Base-by-base conservation (phyloP, 768 basidiomycete species). In the Glaciozyma antarctica region DNA sequence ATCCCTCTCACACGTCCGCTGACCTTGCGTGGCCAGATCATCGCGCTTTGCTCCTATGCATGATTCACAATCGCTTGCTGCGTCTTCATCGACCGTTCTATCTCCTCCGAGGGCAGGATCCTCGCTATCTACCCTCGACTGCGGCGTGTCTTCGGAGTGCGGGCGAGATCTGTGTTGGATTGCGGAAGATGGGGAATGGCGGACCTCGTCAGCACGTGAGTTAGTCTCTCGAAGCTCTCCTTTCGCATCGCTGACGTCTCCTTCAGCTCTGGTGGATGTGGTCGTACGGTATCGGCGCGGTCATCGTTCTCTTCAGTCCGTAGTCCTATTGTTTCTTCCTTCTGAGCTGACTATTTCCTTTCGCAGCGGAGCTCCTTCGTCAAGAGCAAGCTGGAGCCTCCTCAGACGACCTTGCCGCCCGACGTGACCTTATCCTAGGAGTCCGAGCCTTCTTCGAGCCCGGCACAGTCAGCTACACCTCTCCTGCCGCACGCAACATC, bases 31-130 rank as follows among this genome's bases (percentile, higher is more conserved):
- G 7, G 22, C 22, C 48, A 49, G 48, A 55, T 38, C 54, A 55
- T 28, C 16, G 54, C 21, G 22, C 54, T 5, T 21, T 55, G 21
- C 19, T 34, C 19, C 34, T 55, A 8, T 21, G 19, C 10, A 10
- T 49, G 22, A 7, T 49, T n/a, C 54, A 38, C 34, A 55, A 55
- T 15, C 54, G 54, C 19, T 8, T 55, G 9, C 34, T 55, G 1
- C 54, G 54, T 21, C 54, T 55, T 22, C 54, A 55, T n/a, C 54
- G 54, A 2, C 54, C 54, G 1, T 55, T 55, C 54, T 55, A 34
- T 34, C 32, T 55, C 32, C 17, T 30, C 5, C 32, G 32, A 15
- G 38, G 32, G 54, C 32, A 21, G 8, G 54, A 55, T 19, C 21
- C 54, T 5, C 9, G 7, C 21, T 55, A 17, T 38, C 19, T 15